A percentile compares a stretch with the other conserved stretches of the same genome.
phyloP scores from a whole-genome alignment of 345 rosid genomes.

The Euphorbia peplus region DNA sequence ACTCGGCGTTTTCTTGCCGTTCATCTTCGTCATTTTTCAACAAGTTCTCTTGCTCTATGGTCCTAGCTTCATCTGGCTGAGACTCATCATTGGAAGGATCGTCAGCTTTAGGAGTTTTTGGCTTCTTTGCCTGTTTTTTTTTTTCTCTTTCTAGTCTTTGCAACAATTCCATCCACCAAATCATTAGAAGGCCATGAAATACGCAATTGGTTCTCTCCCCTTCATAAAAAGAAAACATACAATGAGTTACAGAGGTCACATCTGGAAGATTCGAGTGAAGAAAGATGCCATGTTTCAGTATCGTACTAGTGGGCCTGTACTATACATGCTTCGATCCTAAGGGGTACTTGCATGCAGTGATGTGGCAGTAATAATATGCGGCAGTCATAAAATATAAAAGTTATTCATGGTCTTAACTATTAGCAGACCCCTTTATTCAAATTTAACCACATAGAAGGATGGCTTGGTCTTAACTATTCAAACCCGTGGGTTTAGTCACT shows the following conservation, averaged over 20 bases:
- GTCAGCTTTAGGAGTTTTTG: neutral
- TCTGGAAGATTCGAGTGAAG: neutral
- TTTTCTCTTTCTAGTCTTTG: neutral
- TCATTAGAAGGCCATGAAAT: neutral
- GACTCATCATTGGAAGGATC: neutral
- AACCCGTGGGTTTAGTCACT: too few relatives aligned
- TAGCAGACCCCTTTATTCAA: too few relatives aligned
- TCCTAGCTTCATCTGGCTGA: constrained; percentile 7
- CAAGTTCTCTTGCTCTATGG: neutral
- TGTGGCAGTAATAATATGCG: too few relatives aligned
- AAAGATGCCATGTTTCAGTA: too few relatives aligned
- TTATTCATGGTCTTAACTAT: too few relatives aligned
- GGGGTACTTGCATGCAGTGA: too few relatives aligned
- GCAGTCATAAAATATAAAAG: too few relatives aligned
- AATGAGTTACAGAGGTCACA: neutral
- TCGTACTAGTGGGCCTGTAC: too few relatives aligned
- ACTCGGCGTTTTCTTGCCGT: constrained; percentile 10
- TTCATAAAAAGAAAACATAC: neutral
- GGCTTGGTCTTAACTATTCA: too few relatives aligned
- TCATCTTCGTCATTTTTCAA: neutral
- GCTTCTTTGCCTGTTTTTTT: neutral
- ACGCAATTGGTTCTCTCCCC: neutral
- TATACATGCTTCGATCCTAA: too few relatives aligned
- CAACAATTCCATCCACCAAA: neutral
- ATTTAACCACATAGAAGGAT: too few relatives aligned